A percentile compares a stretch with the other conserved stretches of the same genome.
Evolutionary conservation across 192 early-diverging fungal species (phyloP).

Genomic region (Coemansia sp.): DNA sequence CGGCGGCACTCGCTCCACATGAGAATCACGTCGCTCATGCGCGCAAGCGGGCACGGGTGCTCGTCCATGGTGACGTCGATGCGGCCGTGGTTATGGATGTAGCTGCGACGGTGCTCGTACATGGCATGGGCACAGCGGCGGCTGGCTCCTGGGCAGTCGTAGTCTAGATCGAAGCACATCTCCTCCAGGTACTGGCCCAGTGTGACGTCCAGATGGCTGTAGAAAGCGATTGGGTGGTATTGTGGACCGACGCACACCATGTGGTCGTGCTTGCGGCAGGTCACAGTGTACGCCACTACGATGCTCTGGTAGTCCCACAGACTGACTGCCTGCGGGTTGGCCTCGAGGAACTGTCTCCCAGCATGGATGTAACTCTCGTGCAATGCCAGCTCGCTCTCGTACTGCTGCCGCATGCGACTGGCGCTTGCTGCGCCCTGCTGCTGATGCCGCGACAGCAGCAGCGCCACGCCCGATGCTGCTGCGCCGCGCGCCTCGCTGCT

Average conservation of each 20-base stretch:
- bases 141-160: slow-evolving; percentile 58
- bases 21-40: slow-evolving; percentile 71
- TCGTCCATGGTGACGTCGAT: slow-evolving; percentile 75
- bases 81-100: slow-evolving; percentile 78
- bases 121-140: slow-evolving; percentile 75
- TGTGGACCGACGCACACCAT: slow-evolving; percentile 65
- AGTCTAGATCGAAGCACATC: slow-evolving; percentile 66
- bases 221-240: slow-evolving; percentile 78
- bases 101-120: slow-evolving; percentile 79
- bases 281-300: slow-evolving; percentile 45
- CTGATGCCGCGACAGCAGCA: slow-evolving; percentile 45
- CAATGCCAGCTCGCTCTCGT: slow-evolving; percentile 48
- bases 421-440: slow-evolving; percentile 42
- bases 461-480: slow-evolving; percentile 33
- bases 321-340: slow-evolving; percentile 43
- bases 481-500: neutral
- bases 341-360: slow-evolving; percentile 40
- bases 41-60: slow-evolving; percentile 56
- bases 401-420: slow-evolving; percentile 51
- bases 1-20: slow-evolving; percentile 89
- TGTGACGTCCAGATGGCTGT: slow-evolving; percentile 73
- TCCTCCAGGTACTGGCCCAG: slow-evolving; percentile 87
- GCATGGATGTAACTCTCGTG: slow-evolving; percentile 46
- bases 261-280: slow-evolving; percentile 45
- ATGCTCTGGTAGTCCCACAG: slow-evolving; percentile 55